These are phyloP conservation scores for Neovahlkampfia damariscottae DNA, from an alignment of 78 protist species.

Conservation along the genomic window DNA sequence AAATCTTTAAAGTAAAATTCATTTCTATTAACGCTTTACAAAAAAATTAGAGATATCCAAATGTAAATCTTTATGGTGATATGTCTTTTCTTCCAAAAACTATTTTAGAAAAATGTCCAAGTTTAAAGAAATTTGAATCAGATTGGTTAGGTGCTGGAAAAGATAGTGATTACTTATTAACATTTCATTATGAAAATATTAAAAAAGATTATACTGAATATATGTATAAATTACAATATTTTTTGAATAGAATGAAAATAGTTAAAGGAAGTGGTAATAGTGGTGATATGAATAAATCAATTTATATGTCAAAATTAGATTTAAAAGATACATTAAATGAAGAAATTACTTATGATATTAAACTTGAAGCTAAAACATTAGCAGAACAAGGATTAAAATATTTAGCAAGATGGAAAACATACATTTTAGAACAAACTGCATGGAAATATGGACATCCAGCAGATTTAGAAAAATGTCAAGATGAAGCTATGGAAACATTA, in stretches of 20 bases:
- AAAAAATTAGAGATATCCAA: no score
- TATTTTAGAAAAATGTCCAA: slow-evolving; percentile 37
- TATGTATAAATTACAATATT: no score
- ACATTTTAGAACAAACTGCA: slow-evolving; percentile 2
- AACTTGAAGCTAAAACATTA: neutral
- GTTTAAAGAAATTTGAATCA: no score
- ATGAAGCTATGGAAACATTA: neutral
- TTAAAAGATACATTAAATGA: neutral
- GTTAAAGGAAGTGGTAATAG: no score
- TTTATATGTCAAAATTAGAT: neutral
- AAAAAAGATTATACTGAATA: no score
- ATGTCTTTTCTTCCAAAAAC: slow-evolving; percentile 41
- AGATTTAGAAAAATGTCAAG: neutral
- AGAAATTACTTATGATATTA: neutral
- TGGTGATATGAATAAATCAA: neutral
- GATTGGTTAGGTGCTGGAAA: no score
- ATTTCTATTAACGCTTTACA: no score
- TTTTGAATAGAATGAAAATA: no score
- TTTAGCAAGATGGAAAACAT: neutral
- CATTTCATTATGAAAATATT: no score
- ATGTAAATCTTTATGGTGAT: slow-evolving; percentile 70
- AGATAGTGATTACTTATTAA: no score
- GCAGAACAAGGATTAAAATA: neutral
- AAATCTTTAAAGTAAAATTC: no score
- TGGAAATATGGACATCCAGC: slow-evolving; percentile 7